These are phyloP conservation scores for Blastomyces percursus DNA, from an alignment of 2,329 filamentous ascomycete species.

Conservation along the genomic window DNA sequence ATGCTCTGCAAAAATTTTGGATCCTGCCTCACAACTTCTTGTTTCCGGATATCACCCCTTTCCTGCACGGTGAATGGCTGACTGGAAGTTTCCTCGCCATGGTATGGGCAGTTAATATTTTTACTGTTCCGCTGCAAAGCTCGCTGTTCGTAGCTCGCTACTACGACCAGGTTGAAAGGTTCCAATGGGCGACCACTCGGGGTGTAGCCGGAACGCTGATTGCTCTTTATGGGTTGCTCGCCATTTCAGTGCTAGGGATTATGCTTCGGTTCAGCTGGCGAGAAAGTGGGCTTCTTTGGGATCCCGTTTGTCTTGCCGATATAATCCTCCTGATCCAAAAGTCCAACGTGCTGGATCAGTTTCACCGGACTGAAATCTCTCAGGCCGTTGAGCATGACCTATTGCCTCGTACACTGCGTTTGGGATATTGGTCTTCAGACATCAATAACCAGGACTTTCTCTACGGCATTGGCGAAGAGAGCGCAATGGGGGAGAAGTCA, in stretches of 20 bases:
- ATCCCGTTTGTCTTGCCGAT: constrained; percentile 70
- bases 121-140: constrained; percentile 72
- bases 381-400: constrained; percentile 36
- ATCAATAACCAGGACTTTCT: constrained; percentile 58
- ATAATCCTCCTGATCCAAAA: constrained; percentile 65
- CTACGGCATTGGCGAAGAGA: constrained; percentile 64
- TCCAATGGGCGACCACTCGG: constrained; percentile 72
- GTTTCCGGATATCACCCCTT: constrained; percentile 56
- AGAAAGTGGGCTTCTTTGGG: constrained; percentile 72
- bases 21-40: constrained; percentile 53
- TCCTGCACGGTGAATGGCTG: constrained; percentile 56
- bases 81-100: constrained; percentile 55
- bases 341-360: constrained; percentile 66
- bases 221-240: constrained; percentile 58
- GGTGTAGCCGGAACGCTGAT: constrained; percentile 69
- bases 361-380: constrained; percentile 56
- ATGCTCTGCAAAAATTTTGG: constrained; percentile 53
- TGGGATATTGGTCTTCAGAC: constrained; percentile 67
- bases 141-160: constrained; percentile 59
- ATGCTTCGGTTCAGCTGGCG: constrained; percentile 54
- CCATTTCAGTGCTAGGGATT: constrained; percentile 48
- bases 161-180: constrained; percentile 50
- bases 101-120: constrained; percentile 62
- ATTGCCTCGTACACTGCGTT: constrained; percentile 51
- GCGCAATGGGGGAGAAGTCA: constrained; percentile 40